Evolutionary conservation across 75 land plant species (phyloP).

Genomic region (Picea glauca): DNA sequence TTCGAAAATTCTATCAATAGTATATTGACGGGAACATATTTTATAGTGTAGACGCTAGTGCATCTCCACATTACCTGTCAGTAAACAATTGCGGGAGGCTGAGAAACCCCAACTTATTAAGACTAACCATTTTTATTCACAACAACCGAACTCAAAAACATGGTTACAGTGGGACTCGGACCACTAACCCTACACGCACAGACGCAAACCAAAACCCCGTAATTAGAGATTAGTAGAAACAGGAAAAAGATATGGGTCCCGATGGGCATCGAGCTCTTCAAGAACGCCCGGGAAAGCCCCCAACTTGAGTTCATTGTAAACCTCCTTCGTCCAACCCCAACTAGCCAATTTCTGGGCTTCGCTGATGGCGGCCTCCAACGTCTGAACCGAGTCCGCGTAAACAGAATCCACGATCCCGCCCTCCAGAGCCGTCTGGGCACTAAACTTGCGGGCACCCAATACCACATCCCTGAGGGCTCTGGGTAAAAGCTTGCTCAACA

Average conservation of each 20-base stretch:
- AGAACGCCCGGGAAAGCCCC: conserved; percentile 23
- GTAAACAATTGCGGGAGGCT: too few relatives aligned
- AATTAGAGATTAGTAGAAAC: not conserved
- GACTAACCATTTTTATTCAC: too few relatives aligned
- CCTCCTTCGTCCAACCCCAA: conserved; percentile 20
- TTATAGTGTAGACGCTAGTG: too few relatives aligned
- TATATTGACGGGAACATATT: too few relatives aligned
- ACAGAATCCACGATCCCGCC: conserved; percentile 26
- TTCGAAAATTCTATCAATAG: too few relatives aligned
- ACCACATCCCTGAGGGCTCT: conserved; percentile 22
- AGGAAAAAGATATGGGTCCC: not conserved
- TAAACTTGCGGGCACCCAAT: conserved; percentile 24
- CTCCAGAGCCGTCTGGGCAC: conserved; percentile 13
- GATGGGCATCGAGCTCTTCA: conserved; percentile 15
- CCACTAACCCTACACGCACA: too few relatives aligned
- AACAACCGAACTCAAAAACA: too few relatives aligned
- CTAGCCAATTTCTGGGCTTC: conserved; percentile 23
- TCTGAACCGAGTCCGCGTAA: conserved; percentile 14
- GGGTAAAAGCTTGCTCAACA: conserved; percentile 24
- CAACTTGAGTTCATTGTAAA: conserved; percentile 18
- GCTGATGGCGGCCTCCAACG: conserved; percentile 27
- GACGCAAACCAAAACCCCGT: too few relatives aligned
- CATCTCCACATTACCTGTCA: too few relatives aligned
- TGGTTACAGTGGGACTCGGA: too few relatives aligned
- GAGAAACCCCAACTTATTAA: too few relatives aligned